Evolutionary conservation across 2,329 filamentous ascomycete genomes (phyloP).

Genomic region (Arthrobotrys sphaeroides): DNA sequence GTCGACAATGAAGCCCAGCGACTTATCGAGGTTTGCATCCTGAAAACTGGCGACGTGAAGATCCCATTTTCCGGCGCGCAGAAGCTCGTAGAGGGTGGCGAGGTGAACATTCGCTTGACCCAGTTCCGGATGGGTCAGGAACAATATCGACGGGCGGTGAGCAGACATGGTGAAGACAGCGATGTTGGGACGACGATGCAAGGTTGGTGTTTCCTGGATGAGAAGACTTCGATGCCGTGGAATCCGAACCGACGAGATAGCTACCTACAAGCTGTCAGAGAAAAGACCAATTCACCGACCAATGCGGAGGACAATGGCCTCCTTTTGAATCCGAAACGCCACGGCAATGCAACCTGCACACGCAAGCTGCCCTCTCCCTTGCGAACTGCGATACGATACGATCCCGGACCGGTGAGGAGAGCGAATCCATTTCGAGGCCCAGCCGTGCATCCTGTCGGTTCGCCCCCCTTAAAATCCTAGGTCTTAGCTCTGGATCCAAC

Average conservation of each 20-base stretch:
- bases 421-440: conserved; percentile 26
- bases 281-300: not conserved
- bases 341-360: conserved; percentile 19
- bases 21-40: conserved; percentile 40
- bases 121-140: conserved; percentile 54
- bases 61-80: conserved; percentile 27
- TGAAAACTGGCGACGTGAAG: conserved; percentile 54
- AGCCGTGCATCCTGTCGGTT: conserved; percentile 9
- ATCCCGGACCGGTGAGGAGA: conserved; percentile 6
- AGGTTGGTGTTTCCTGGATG: not conserved
- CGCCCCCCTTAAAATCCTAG: conserved; percentile 33
- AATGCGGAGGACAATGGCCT: conserved; percentile 22
- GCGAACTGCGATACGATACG: conserved; percentile 47
- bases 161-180: not conserved
- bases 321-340: conserved; percentile 45
- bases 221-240: not conserved
- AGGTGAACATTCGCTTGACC: conserved; percentile 55
- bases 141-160: conserved; percentile 46
- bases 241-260: conserved; percentile 1
- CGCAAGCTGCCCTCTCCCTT: conserved; percentile 24
- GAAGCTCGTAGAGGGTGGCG: conserved; percentile 52
- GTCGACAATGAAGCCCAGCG: conserved; percentile 45
- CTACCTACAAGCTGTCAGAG: not conserved
- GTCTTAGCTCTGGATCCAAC: conserved; percentile 25
- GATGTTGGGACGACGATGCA: not conserved